Percentiles rank a stretch among this genome's conserved stretches.
Evolutionary conservation across 495 filamentous ascomycete genomes (phyloP).

Genomic region (Elasticomyces elasticus): DNA sequence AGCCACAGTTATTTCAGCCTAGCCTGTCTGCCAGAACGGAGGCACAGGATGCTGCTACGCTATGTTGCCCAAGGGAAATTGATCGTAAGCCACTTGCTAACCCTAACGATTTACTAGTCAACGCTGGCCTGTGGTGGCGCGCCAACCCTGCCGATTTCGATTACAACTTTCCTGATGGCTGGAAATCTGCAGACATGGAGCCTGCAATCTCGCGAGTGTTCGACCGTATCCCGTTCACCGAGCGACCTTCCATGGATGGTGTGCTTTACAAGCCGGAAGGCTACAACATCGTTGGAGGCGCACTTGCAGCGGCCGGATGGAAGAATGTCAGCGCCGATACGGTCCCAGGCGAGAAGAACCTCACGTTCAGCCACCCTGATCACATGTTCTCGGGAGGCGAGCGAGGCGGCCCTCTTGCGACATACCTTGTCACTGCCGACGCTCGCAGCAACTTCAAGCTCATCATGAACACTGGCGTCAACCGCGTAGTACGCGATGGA

Average conservation of each 20-base stretch:
- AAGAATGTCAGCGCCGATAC: constrained; percentile 50
- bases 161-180: constrained; percentile 61
- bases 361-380: constrained; percentile 53
- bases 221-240: constrained; percentile 58
- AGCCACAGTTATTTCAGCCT: too few species aligned
- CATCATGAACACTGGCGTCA: constrained; percentile 54
- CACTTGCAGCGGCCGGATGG: constrained; percentile 51
- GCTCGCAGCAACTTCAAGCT: constrained; percentile 56
- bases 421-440: constrained; percentile 58
- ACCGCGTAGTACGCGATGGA: constrained; percentile 52
- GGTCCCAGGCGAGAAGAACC: constrained; percentile 54
- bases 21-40: too few species aligned
- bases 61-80: too few species aligned
- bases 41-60: too few species aligned
- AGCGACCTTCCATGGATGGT: constrained; percentile 56
- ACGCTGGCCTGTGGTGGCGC: constrained; percentile 44
- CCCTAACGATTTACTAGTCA: too few species aligned
- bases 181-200: constrained; percentile 56
- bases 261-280: constrained; percentile 58
- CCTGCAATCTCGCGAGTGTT: constrained; percentile 52
- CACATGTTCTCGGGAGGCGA: constrained; percentile 60
- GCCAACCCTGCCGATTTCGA: constrained; percentile 57
- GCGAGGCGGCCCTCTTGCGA: constrained; percentile 62
- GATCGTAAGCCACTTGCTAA: too few species aligned
- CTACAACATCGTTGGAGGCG: constrained; percentile 50